A percentile compares a stretch with the other conserved stretches of the same genome.
Evolutionary conservation across 1,139 yeast genomes (phyloP).

Genomic region (Pichia sp.): DNA sequence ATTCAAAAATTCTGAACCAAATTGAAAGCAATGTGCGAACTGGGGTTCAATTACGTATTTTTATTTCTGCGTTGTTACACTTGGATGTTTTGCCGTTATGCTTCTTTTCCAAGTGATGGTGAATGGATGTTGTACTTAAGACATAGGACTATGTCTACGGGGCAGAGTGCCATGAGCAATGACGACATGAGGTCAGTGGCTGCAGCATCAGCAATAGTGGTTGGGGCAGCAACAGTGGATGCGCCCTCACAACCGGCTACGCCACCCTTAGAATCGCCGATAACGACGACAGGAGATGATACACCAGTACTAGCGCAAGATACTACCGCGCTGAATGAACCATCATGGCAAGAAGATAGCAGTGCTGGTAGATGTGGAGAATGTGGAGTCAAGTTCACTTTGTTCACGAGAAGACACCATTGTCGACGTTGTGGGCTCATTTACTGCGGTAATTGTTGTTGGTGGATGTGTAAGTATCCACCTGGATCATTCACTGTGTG

Average conservation of each 20-base stretch:
- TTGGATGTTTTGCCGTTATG: too few species aligned
- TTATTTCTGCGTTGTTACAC: too few species aligned
- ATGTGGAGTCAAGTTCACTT: conserved; percentile 51
- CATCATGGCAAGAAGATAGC: conserved; percentile 77
- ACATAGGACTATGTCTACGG: too few species aligned
- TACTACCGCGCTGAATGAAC: conserved; percentile 18
- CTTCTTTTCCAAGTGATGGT: too few species aligned
- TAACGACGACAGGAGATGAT: not conserved
- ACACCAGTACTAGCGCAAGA: not conserved
- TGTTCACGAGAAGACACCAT: conserved; percentile 81
- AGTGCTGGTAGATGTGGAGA: conserved; percentile 52
- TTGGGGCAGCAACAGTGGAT: not conserved
- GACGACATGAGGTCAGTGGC: too few species aligned
- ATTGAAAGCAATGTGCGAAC: too few species aligned
- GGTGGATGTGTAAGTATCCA: conserved; percentile 35
- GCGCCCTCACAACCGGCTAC: not conserved
- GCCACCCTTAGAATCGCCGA: conserved; percentile 58
- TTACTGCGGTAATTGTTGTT: conserved; percentile 63
- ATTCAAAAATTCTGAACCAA: too few species aligned
- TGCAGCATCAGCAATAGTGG: too few species aligned
- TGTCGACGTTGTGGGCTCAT: conserved; percentile 82
- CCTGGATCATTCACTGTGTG: conserved; percentile 58
- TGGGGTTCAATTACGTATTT: too few species aligned
- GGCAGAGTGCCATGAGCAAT: too few species aligned
- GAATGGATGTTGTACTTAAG: too few species aligned